Base-by-base conservation (phyloP, 768 basidiomycete species). In the Tylopilus sp. region DNA sequence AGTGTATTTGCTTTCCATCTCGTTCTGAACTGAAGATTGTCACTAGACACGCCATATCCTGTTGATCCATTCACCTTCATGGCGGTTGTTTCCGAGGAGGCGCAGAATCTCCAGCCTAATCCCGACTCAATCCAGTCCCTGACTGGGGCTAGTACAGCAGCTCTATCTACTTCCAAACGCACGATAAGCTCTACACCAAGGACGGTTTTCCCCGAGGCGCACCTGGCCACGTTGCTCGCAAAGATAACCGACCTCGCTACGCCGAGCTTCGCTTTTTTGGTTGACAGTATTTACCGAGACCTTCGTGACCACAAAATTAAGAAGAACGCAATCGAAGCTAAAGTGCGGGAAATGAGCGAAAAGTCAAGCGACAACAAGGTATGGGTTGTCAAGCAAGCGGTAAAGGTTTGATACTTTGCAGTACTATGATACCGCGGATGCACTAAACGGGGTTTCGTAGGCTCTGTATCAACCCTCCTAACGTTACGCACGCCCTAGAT, bases 311-410 rank as follows among this genome's bases (percentile, higher is more conserved):
- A 86, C 58, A 86, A 85, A 52, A 79, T 92, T 56, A 91, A 86
- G 75, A 93, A 92, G 77, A 87, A 85, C 45, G 83, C 88, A 5
- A 84, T 94, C 41, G 89, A 91, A 68, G 84, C 83, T 3, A 92
- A 92, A 67, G 75, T 94, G 33, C 76, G 80, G 42, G 89, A 92
- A 68, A 78, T 92, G 13, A 77, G 81, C 16, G 87, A 85, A 70
- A 92, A 88, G 63, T 84, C 81, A 60, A 87, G 81, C 65, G 80
- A 83, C 53, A 82, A 77, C 72, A 89, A 82, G 65, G 69, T 84
- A 53, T 94, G 92, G 92, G 70, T 86, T 30, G 75, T 92, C 28
- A 87, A 84, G 33, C 56, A 59, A 13, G 52, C 33, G 34, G 48
- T 46, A 40, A 55, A 54, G 56, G 56, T 57, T 45, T 28, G 14